Evolutionary conservation across 2,329 filamentous ascomycete genomes (phyloP), one percentile per base, ranked within the genome.

Genomic region (Diplodia intermedia): DNA sequence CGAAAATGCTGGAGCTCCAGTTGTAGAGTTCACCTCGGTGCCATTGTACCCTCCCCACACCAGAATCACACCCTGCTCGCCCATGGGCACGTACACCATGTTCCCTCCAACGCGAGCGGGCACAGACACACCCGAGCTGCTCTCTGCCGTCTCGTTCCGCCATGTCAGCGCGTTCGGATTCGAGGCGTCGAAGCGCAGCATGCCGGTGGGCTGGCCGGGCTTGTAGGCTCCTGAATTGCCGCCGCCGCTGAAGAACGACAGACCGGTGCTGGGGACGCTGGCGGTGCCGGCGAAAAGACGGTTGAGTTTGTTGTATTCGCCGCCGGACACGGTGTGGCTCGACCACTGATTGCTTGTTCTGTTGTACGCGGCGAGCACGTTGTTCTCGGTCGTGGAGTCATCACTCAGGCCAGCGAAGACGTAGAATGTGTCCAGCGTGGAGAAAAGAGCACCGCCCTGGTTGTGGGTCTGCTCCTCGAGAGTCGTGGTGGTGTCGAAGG

Each of bases 111-210:
- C 54, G 14, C 50, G 36, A 4, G 63, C 52, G n/a, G 63, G 50
- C 7, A 52, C 43, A 4, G 43, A n/a, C 8, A 63, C 60, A 6
- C 60, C 43, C 29, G 60, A 63, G 31, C 60, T 38, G 60, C 60
- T 52, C 26, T 6, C 9, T 2, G 40, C 40, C 29, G 60, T 63
- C 47, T 63, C 60, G n/a, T 63, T 63, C 31, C 60, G 60, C 60
- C 60, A 63, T 7, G 47, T 23, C n/a, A 63, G 60, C 11, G 47
- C 29, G 60, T 52, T 20, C 29, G 60, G 43, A 31, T 52, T 26
- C n/a, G 43, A 52, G 31, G 60, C 60, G 31, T 63, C 60, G 47
- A 63, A 63, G 47, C 60, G 60, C 11, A 63, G 43, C 60, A 63
- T 50, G 31, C 60, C 60, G 9, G 43, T 62, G 14, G 60, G 43